Percentiles rank a stretch among this genome's conserved stretches.
These are phyloP conservation scores for Leccinum broughii DNA, from an alignment of 768 basidiomycete genomes.

Conservation along the genomic window DNA sequence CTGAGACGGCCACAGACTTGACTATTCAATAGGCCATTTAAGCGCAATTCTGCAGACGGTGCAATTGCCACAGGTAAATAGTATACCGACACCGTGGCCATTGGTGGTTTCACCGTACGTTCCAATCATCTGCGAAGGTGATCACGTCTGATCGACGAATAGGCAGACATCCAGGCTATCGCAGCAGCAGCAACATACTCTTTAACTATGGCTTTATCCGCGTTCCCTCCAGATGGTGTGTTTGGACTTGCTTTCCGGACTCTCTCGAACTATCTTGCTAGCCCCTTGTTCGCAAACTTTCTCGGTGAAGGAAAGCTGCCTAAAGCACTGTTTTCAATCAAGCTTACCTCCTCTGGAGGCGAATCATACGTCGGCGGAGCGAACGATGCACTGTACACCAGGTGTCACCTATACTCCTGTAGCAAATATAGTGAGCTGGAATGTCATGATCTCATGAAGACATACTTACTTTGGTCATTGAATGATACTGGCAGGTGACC, in stretches of 20 bases:
- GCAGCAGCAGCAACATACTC: slow-evolving; percentile 13
- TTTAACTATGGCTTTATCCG: background rate
- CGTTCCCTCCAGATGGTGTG: slow-evolving; percentile 17
- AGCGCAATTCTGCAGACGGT: slow-evolving; percentile 37
- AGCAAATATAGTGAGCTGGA: slow-evolving; percentile 20
- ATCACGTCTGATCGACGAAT: background rate
- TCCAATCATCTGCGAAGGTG: background rate
- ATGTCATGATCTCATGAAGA: background rate
- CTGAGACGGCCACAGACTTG: slow-evolving; percentile 28
- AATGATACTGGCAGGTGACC: slow-evolving; percentile 18
- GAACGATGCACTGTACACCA: slow-evolving; percentile 37
- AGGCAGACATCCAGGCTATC: slow-evolving; percentile 17
- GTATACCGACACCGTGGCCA: slow-evolving; percentile 35
- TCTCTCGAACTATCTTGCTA: slow-evolving; percentile 25
- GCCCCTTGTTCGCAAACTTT: slow-evolving; percentile 32
- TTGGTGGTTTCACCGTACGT: slow-evolving; percentile 9
- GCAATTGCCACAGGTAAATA: slow-evolving; percentile 32
- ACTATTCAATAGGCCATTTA: slow-evolving; percentile 21
- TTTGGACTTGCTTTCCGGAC: slow-evolving; percentile 34
- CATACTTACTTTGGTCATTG: background rate
- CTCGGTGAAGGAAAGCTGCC: slow-evolving; percentile 15
- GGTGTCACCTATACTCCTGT: slow-evolving; percentile 39
- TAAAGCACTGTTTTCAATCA: slow-evolving; percentile 27
- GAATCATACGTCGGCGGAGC: slow-evolving; percentile 45
- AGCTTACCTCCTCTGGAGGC: slow-evolving; percentile 19